Percentiles rank a stretch among this genome's conserved stretches.
These are phyloP conservation scores for Zasmidium cellare DNA, from an alignment of 2,329 filamentous ascomycete genomes.

Conservation along the genomic window DNA sequence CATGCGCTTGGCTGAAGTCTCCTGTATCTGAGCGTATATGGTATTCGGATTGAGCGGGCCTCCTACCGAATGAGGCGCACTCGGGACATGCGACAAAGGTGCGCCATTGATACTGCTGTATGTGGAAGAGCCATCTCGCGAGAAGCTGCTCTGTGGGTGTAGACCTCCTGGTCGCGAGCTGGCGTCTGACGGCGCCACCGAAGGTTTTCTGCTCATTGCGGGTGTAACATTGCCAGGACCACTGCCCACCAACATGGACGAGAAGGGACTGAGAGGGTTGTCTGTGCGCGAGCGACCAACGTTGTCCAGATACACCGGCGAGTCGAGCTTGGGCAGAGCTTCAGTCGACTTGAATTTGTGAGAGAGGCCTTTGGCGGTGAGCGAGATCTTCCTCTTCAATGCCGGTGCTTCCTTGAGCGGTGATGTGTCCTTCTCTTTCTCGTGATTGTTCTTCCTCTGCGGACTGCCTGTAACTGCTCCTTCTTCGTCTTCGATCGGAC, in stretches of 20 bases:
- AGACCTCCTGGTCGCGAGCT: slow-evolving; percentile 13
- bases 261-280: background rate
- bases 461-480: slow-evolving; percentile 1
- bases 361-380: slow-evolving; percentile 22
- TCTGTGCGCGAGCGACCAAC: slow-evolving; percentile 5
- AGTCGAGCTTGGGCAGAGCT: slow-evolving; percentile 18
- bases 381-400: slow-evolving; percentile 21
- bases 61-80: slow-evolving; percentile 8
- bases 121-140: slow-evolving; percentile 22
- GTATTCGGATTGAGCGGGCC: slow-evolving; percentile 44
- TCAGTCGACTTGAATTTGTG: slow-evolving; percentile 25
- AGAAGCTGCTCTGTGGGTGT: slow-evolving; percentile 25
- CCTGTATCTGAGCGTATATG: slow-evolving; percentile 71
- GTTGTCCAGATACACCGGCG: slow-evolving; percentile 13
- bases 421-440: slow-evolving; percentile 5
- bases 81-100: slow-evolving; percentile 20
- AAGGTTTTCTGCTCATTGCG: slow-evolving; percentile 15
- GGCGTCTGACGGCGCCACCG: slow-evolving; percentile 9
- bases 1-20: slow-evolving; percentile 87
- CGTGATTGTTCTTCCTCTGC: background rate
- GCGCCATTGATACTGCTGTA: slow-evolving; percentile 22
- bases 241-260: slow-evolving; percentile 20
- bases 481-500: slow-evolving; percentile 13
- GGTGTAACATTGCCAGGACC: slow-evolving; percentile 11
- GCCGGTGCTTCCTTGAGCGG: slow-evolving; percentile 2